Percentiles rank a stretch among this genome's conserved stretches.
Conservation (phyloP, 1,139 yeast genomes). For the Pichia sp. region DNA sequence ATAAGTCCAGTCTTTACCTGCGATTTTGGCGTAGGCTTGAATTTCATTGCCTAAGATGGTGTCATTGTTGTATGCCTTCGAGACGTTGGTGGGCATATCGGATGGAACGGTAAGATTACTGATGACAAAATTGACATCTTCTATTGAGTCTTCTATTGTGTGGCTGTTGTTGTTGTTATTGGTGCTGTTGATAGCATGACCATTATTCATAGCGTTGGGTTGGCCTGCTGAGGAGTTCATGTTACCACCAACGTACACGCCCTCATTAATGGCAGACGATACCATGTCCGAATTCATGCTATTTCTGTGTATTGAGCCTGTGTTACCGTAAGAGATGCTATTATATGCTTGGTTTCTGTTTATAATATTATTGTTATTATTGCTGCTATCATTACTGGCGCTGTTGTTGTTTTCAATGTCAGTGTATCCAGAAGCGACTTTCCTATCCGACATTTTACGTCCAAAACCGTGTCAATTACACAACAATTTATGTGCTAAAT, state of each 20-base stretch:
- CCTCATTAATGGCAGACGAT: no score
- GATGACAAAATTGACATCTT: slow-evolving; percentile 45
- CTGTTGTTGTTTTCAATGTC: slow-evolving; percentile 11
- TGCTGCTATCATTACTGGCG: not conserved
- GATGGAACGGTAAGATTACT: slow-evolving; percentile 38
- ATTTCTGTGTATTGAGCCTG: no score
- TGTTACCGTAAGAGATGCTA: no score
- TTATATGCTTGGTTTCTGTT: slow-evolving; percentile 3
- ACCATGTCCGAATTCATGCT: no score
- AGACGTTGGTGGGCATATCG: slow-evolving; percentile 40
- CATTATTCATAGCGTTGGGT: not conserved
- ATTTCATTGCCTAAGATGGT: slow-evolving; percentile 74
- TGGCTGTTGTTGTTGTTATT: not conserved
- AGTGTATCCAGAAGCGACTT: no score
- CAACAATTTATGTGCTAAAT: no score
- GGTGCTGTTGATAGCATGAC: not conserved
- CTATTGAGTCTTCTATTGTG: slow-evolving; percentile 39
- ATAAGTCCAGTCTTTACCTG: slow-evolving; percentile 91
- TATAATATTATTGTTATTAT: not conserved
- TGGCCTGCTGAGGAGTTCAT: no score
- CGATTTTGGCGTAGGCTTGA: slow-evolving; percentile 92
- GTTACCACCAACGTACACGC: no score
- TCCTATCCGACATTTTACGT: no score
- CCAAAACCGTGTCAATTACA: no score
- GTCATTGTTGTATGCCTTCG: slow-evolving; percentile 46